phyloP scores from a whole-genome alignment of 169 alveolate genomes.

The Cryptosporidium viatorum region DNA sequence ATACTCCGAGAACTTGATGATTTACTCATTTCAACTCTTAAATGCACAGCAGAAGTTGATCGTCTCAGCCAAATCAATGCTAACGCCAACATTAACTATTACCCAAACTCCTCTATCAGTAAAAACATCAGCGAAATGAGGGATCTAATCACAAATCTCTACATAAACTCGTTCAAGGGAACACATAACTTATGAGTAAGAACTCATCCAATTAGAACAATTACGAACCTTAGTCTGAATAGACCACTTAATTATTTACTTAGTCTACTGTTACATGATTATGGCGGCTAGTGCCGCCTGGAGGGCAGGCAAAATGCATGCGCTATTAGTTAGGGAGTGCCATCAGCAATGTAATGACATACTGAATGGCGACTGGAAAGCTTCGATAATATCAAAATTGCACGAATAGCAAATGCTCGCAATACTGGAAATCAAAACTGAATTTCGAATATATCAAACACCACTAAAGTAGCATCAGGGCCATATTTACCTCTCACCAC shows the following conservation, averaged over 20 bases:
- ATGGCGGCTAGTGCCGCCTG: slow-evolving; percentile 79
- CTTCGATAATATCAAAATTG: slow-evolving; percentile 35
- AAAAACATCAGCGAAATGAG: slow-evolving; percentile 5
- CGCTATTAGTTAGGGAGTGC: slow-evolving; percentile 28
- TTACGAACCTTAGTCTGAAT: background rate
- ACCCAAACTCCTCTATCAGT: slow-evolving; percentile 8
- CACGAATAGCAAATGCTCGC: slow-evolving; percentile 47
- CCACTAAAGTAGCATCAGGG: slow-evolving; percentile 12
- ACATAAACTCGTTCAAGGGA: slow-evolving; percentile 22
- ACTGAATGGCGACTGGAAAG: slow-evolving; percentile 35
- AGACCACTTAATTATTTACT: background rate
- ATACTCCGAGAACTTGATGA: slow-evolving; percentile 16
- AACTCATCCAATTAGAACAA: background rate
- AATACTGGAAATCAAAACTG: slow-evolving; percentile 12
- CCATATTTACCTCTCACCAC: slow-evolving; percentile 93
- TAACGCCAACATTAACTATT: slow-evolving; percentile 7
- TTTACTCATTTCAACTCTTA: slow-evolving; percentile 39
- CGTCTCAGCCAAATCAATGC: slow-evolving; percentile 25
- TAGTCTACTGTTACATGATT: background rate
- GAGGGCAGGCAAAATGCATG: slow-evolving; percentile 46
- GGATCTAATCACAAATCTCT: slow-evolving; percentile 9
- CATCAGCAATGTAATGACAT: background rate
- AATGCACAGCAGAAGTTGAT: slow-evolving; percentile 48
- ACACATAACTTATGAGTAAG: background rate
- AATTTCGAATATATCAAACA: slow-evolving; percentile 1